phyloP scores from a whole-genome alignment of 345 rosid species.

The Firmiana major region DNA sequence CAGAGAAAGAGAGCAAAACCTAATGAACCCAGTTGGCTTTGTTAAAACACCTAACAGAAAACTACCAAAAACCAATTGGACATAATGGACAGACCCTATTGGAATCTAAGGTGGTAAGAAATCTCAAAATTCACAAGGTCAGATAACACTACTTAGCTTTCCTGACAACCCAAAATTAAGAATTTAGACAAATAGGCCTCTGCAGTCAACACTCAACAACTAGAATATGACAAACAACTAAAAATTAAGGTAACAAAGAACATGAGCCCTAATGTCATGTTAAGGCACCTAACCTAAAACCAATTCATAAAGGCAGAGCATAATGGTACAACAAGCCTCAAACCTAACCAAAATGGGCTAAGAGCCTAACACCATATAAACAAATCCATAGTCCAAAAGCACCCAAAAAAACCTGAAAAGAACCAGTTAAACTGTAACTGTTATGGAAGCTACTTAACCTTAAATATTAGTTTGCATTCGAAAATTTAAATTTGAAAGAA shows the following conservation, averaged over 20 bases:
- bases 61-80: not conserved
- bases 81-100: not conserved
- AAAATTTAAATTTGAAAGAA: not conserved
- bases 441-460: constrained; percentile 1
- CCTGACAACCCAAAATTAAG: not conserved
- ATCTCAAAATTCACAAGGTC: not conserved
- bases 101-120: not conserved
- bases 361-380: too few species aligned
- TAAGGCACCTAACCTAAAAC: not conserved
- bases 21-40: not conserved
- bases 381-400: not conserved
- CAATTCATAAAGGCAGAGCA: not conserved
- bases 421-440: not conserved
- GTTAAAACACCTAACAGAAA: not conserved
- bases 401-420: not conserved
- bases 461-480: not conserved
- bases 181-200: not conserved
- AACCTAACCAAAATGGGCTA: not conserved
- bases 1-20: not conserved
- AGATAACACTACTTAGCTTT: not conserved
- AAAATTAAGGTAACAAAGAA: not conserved
- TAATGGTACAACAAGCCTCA: not conserved
- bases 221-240: not conserved
- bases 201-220: not conserved
- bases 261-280: not conserved